Evolutionary conservation across 1,139 yeast genomes (phyloP).

Genomic region (Pichia sp.): DNA sequence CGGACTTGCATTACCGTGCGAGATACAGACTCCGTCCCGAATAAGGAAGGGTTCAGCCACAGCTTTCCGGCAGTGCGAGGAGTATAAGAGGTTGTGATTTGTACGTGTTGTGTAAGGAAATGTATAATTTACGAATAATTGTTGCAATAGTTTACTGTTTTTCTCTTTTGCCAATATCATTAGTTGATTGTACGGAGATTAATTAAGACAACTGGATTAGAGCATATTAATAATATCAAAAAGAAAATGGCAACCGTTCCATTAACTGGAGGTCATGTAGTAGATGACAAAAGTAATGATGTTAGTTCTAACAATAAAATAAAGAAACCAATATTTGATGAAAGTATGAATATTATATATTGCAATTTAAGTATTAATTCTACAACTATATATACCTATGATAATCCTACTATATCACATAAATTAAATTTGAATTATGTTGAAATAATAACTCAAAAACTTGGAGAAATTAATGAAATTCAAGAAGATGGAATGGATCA

Average conservation of each 20-base stretch:
- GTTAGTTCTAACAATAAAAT: background rate
- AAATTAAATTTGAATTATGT: constrained; percentile 43
- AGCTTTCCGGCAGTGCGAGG: no score
- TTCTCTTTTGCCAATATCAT: no score
- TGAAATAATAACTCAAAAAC: constrained; percentile 49
- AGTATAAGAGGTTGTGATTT: no score
- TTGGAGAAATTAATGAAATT: constrained; percentile 47
- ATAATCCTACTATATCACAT: constrained; percentile 39
- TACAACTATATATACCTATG: constrained; percentile 51
- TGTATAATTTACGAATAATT: background rate
- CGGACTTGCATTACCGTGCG: constrained; percentile 42
- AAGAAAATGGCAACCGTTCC: constrained; percentile 5
- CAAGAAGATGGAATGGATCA: constrained; percentile 30
- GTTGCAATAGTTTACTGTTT: no score
- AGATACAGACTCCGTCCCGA: no score
- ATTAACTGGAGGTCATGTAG: no score
- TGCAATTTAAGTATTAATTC: constrained; percentile 45
- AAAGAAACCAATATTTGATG: constrained; percentile 8
- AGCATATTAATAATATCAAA: background rate
- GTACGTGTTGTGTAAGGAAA: background rate
- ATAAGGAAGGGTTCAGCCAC: no score
- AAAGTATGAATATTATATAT: constrained; percentile 18
- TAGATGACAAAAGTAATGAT: background rate
- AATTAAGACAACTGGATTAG: background rate
- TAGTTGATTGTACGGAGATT: no score